Percentiles rank a stretch among this genome's conserved stretches.
Conservation (phyloP, 192 early-diverging fungal genomes). For the Gamsiella multidivaricata region DNA sequence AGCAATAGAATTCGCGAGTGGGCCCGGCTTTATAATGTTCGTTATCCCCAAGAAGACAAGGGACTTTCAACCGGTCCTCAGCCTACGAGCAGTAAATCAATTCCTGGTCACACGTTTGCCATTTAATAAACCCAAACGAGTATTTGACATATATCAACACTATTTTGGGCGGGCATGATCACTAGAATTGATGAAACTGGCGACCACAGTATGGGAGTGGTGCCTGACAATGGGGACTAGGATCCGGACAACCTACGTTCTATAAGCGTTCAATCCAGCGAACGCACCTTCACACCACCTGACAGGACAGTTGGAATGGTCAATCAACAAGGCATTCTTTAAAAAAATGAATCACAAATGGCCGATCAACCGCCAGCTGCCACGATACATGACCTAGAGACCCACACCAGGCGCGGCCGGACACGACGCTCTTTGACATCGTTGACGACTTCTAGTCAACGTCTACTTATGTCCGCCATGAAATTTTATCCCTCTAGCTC, state of each 20-base stretch:
- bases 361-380: neutral
- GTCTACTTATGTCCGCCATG: slow-evolving; percentile 32
- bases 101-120: slow-evolving; percentile 21
- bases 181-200: slow-evolving; percentile 7
- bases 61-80: slow-evolving; percentile 30
- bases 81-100: slow-evolving; percentile 30
- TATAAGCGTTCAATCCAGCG: slow-evolving; percentile 21
- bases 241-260: neutral
- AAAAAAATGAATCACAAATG: neutral
- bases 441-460: neutral
- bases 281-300: slow-evolving; percentile 13
- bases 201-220: slow-evolving; percentile 4
- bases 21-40: slow-evolving; percentile 22
- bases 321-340: neutral
- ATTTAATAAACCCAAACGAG: slow-evolving; percentile 19
- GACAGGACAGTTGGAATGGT: slow-evolving; percentile 20
- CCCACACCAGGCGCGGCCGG: slow-evolving; percentile 3
- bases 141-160: slow-evolving; percentile 50
- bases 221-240: slow-evolving; percentile 7
- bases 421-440: slow-evolving; percentile 10
- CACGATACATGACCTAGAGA: slow-evolving; percentile 24
- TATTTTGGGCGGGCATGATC: slow-evolving; percentile 29
- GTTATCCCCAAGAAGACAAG: slow-evolving; percentile 45
- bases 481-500: slow-evolving; percentile 13
- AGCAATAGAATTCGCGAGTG: slow-evolving; percentile 5